These are phyloP conservation scores for Mallotus japonicus DNA, from an alignment of 441 rosid genomes.

Conservation along the genomic window DNA sequence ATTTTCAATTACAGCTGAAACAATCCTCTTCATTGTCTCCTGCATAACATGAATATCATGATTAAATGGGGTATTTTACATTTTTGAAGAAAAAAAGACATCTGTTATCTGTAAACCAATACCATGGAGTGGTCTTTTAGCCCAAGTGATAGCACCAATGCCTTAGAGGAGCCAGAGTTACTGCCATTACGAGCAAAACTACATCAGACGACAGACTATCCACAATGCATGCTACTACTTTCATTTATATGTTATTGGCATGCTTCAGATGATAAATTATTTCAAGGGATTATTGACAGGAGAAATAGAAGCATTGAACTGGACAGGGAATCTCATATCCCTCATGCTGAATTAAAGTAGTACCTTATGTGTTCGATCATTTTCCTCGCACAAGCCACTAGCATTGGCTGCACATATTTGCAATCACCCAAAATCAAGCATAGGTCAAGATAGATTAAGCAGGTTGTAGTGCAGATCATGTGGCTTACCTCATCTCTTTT, in stretches of 20 bases:
- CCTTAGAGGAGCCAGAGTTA: constrained; percentile 49
- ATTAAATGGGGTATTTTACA: neutral
- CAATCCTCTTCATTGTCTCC: constrained; percentile 74
- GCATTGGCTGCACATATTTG: constrained; percentile 57
- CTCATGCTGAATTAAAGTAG: constrained; percentile 1
- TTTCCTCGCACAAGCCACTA: constrained; percentile 74
- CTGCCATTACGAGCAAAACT: constrained; percentile 34
- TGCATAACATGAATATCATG: constrained; percentile 29
- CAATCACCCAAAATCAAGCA: constrained; percentile 21
- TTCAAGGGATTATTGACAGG: neutral
- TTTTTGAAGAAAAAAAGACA: neutral
- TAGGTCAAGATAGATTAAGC: constrained; percentile 8
- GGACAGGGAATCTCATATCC: neutral
- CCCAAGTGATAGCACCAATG: constrained; percentile 77
- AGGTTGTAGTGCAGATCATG: neutral
- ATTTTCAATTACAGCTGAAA: constrained; percentile 63
- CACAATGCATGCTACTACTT: neutral
- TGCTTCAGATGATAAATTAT: neutral
- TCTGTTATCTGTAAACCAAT: constrained; percentile 11
- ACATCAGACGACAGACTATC: neutral
- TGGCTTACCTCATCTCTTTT: constrained; percentile 77
- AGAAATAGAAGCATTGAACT: neutral
- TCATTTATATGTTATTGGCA: neutral
- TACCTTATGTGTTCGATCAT: constrained; percentile 84
- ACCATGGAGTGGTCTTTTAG: constrained; percentile 88